These are phyloP conservation scores for Thalassiosira pacifica DNA, from an alignment of 352 stramenopile genomes.

Conservation along the genomic window DNA sequence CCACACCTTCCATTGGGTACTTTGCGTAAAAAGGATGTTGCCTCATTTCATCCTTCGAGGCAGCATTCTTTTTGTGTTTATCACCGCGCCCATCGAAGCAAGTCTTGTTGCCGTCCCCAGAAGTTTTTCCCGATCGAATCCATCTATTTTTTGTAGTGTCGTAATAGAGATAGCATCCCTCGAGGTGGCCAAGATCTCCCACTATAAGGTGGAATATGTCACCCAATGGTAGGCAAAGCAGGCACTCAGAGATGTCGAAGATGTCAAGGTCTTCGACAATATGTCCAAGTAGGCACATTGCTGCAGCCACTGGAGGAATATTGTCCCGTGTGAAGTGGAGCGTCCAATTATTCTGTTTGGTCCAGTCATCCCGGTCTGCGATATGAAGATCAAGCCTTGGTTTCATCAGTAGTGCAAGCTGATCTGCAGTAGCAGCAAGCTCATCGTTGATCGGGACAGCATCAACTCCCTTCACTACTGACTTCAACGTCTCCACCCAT, in stretches of 20 bases:
- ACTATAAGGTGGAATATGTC: background rate
- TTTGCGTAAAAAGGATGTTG: background rate
- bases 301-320: constrained; percentile 23
- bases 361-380: constrained; percentile 7
- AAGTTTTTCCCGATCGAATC: constrained; percentile 20
- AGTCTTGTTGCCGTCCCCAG: background rate
- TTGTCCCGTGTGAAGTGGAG: constrained; percentile 14
- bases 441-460: constrained; percentile 6
- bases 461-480: constrained; percentile 1
- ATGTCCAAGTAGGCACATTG: constrained; percentile 31
- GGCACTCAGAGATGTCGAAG: background rate
- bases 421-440: background rate
- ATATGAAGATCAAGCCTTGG: constrained; percentile 10
- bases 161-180: constrained; percentile 35
- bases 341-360: background rate
- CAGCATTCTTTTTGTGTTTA: constrained; percentile 17
- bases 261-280: constrained; percentile 15
- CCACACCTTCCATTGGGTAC: constrained; percentile 3
- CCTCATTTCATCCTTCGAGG: constrained; percentile 8
- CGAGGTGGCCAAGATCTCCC: background rate
- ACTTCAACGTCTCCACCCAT: constrained; percentile 2
- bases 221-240: constrained; percentile 10
- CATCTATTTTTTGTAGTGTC: constrained; percentile 10
- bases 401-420: background rate
- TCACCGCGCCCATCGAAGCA: constrained; percentile 18